A percentile compares a stretch with the other conserved stretches of the same genome.
These are phyloP conservation scores for Pichia insulana DNA, from an alignment of 805 yeast genomes.

Conservation along the genomic window DNA sequence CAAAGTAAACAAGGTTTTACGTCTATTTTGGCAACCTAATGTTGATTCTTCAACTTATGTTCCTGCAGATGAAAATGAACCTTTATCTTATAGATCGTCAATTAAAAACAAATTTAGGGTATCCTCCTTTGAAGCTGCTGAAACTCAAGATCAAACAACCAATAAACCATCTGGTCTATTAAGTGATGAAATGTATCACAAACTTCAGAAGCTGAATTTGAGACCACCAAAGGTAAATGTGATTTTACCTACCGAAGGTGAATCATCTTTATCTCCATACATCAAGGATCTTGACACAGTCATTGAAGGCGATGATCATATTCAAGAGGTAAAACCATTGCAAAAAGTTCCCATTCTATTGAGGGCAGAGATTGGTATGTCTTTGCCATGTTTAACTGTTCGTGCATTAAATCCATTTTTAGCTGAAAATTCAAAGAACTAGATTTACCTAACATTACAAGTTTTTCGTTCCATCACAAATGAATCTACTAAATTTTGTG, in stretches of 20 bases:
- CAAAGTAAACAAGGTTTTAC: slow-evolving; percentile 55
- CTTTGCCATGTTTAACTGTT: slow-evolving; percentile 89
- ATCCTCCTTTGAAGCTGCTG: slow-evolving; percentile 64
- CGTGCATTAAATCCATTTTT: slow-evolving; percentile 81
- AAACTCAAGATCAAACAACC: slow-evolving; percentile 34
- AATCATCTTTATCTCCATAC: slow-evolving; percentile 45
- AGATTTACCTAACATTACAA: not conserved
- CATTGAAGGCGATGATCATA: slow-evolving; percentile 49
- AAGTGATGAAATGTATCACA: slow-evolving; percentile 37
- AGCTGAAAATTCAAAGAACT: slow-evolving; percentile 4
- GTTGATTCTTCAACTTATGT: slow-evolving; percentile 84
- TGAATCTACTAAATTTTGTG: too few species aligned
- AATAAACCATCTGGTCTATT: slow-evolving; percentile 22
- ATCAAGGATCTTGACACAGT: slow-evolving; percentile 48
- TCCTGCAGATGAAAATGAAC: slow-evolving; percentile 82
- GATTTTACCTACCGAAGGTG: slow-evolving; percentile 8
- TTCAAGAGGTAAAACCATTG: slow-evolving; percentile 78
- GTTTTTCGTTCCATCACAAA: too few species aligned
- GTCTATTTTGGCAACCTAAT: slow-evolving; percentile 88
- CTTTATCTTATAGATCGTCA: slow-evolving; percentile 66
- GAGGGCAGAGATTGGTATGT: slow-evolving; percentile 91
- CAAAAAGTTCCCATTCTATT: slow-evolving; percentile 75
- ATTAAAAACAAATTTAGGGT: slow-evolving; percentile 72
- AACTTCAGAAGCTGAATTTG: slow-evolving; percentile 42
- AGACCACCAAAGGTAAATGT: slow-evolving; percentile 11